A percentile compares a stretch with the other conserved stretches of the same genome.
Conservation (phyloP, 345 rosid species). For the Salix arbutifolia region DNA sequence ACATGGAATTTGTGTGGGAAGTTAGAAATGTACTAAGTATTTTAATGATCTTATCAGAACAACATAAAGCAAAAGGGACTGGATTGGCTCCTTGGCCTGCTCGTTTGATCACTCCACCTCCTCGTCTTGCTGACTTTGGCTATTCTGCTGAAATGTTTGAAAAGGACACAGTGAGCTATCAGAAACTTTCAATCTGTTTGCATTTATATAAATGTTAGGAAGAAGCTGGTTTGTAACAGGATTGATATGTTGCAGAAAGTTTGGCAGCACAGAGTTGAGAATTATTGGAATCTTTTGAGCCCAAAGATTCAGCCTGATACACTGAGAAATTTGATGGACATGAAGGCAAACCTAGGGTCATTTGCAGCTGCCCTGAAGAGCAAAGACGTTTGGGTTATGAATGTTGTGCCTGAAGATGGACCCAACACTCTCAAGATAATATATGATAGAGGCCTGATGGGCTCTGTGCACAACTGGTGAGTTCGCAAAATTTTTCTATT, state of each 20-base stretch:
- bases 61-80: constrained; percentile 72
- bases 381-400: constrained; percentile 96
- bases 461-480: constrained; percentile 81
- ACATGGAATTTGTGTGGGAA: background rate
- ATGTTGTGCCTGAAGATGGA: constrained; percentile 75
- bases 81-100: constrained; percentile 99
- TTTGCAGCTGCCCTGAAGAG: constrained; percentile 85
- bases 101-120: constrained; percentile 76
- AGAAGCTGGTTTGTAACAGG: constrained; percentile 7
- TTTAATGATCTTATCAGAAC: constrained; percentile 44
- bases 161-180: constrained; percentile 65
- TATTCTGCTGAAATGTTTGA: constrained; percentile 70
- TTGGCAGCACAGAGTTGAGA: constrained; percentile 71
- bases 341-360: constrained; percentile 92
- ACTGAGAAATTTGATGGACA: constrained; percentile 91
- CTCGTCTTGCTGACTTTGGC: constrained; percentile 88
- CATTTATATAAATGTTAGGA: constrained; percentile 5
- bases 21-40: constrained; percentile 2
- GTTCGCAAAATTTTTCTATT: background rate
- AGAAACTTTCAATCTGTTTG: background rate
- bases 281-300: constrained; percentile 75
- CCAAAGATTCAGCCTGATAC: constrained; percentile 65
- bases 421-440: constrained; percentile 81
- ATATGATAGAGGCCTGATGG: constrained; percentile 93
- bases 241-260: constrained; percentile 43